A percentile compares a stretch with the other conserved stretches of the same genome.
Conservation (phyloP, 1,139 yeast genomes). For the Candida pseudocylindracea region DNA sequence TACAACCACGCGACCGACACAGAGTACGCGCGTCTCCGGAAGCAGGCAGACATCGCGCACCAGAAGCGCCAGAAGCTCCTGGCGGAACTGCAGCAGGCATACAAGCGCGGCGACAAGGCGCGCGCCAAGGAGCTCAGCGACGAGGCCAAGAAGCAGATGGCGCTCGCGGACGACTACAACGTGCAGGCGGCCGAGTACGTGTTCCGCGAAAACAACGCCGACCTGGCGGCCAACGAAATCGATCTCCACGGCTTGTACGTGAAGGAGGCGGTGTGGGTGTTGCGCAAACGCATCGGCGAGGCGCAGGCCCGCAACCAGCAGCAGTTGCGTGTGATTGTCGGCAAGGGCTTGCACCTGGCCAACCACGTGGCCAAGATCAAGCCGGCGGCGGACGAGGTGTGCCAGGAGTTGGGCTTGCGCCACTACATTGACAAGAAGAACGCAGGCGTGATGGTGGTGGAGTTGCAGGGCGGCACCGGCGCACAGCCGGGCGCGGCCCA, state of each 20-base stretch:
- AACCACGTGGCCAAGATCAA: conserved; percentile 70
- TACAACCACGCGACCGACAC: conserved; percentile 55
- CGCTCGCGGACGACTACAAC: conserved; percentile 48
- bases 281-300: conserved; percentile 52
- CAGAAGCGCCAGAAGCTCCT: conserved; percentile 31
- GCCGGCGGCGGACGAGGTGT: conserved; percentile 71
- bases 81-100: conserved; percentile 57
- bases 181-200: conserved; percentile 79
- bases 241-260: conserved; percentile 86
- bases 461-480: conserved; percentile 18
- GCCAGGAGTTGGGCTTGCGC: conserved; percentile 37
- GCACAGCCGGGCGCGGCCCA: conserved; percentile 14
- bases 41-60: conserved; percentile 46
- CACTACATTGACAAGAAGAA: conserved; percentile 48
- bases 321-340: conserved; percentile 53
- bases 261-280: conserved; percentile 63
- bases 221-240: conserved; percentile 64
- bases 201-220: conserved; percentile 71
- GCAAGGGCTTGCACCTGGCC: conserved; percentile 79
- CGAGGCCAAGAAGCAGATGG: conserved; percentile 34
- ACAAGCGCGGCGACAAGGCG: conserved; percentile 45
- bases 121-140: conserved; percentile 56
- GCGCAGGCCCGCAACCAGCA: conserved; percentile 38
- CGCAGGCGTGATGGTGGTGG: conserved; percentile 60
- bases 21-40: conserved; percentile 41